phyloP scores from a whole-genome alignment of 768 basidiomycete genomes.

The Pleurotus ostreatus region DNA sequence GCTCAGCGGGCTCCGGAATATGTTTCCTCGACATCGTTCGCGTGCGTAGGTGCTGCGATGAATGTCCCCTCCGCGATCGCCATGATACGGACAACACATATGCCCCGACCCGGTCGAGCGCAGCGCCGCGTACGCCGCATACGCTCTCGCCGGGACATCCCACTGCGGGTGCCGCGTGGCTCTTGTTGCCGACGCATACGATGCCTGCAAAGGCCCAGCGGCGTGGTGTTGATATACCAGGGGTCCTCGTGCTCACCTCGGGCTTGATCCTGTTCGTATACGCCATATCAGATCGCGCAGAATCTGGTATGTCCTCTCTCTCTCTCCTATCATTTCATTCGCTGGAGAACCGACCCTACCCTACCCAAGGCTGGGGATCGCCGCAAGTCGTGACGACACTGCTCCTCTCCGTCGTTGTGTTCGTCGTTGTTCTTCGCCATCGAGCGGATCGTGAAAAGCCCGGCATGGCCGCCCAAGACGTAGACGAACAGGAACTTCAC shows the following conservation, averaged over 20 bases:
- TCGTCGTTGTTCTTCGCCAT: conserved; percentile 40
- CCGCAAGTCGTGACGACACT: conserved; percentile 38
- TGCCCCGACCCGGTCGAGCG: too few relatives aligned
- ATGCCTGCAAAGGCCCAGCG: background rate
- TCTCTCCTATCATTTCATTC: too few relatives aligned
- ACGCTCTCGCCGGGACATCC: too few relatives aligned
- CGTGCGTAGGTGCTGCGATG: too few relatives aligned
- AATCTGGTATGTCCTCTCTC: conserved; percentile 10
- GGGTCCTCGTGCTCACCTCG: conserved; percentile 12
- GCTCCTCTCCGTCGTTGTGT: conserved; percentile 34
- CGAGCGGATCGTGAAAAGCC: conserved; percentile 23
- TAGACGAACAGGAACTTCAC: conserved; percentile 39
- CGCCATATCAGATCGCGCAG: conserved; percentile 35
- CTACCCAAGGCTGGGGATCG: conserved; percentile 34
- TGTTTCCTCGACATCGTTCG: too few relatives aligned
- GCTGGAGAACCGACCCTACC: too few relatives aligned
- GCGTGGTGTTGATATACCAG: conserved; percentile 13
- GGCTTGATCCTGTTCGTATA: conserved; percentile 30
- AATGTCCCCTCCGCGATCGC: too few relatives aligned
- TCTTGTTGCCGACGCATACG: conserved; percentile 8
- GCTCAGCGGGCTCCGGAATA: too few relatives aligned
- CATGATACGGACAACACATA: too few relatives aligned
- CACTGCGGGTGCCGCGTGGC: conserved; percentile 6
- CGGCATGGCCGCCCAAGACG: conserved; percentile 25
- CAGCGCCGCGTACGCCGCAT: too few relatives aligned